Base-by-base conservation (phyloP, 2,329 filamentous ascomycete genomes). In the Alternaria gansuensis region DNA sequence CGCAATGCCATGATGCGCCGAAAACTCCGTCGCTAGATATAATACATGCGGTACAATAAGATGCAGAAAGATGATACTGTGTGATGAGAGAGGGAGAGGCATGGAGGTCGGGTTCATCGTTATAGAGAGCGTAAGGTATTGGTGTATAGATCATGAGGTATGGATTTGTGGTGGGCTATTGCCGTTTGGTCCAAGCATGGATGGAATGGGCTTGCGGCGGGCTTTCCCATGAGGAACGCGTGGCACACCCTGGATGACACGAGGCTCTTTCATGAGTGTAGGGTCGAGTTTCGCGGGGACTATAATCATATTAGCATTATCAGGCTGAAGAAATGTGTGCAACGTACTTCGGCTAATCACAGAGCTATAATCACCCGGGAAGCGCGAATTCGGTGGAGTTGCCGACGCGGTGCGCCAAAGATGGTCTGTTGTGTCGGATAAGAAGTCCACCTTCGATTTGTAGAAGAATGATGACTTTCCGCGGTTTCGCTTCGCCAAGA, bases 191-290 rank as follows among this genome's bases (percentile, higher is more conserved):
- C 75, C 75, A 24, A 78, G 67, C 75, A 78, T 75, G 10, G 75
- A 77, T 8, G 82, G 81, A 46, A 83, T 81, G 3, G 82, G 81
- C 68, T 83, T 84, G 34, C 82, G 74, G 54, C 79, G 79, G 24
- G 82, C 80, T 65, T 82, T 79, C n/a, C 76, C 76, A 59, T 78
- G 76, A 51, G 83, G 82, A 14, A 87, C 81, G 57, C 85, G 79
- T 28, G 93, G 93, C n/a, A 93, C 88, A 34, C 93, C 93, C 75
- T 96, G 92, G 37, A 97, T 94, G 62, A 91, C 88, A 57, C 93
- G 86, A 29, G 93, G 93, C 78, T 97, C 93, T 75, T 92, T 92
- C 92, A 98, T 97, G 45, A 97, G 82, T 13, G 88, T 86, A 4
- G 89, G 85, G 70, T 99, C 95, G 9, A 99, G 84, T 72, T 91